Percentiles rank a stretch among this genome's conserved stretches.
Conservation (phyloP, 257 asterid genomes). For the Plantago elongata region DNA sequence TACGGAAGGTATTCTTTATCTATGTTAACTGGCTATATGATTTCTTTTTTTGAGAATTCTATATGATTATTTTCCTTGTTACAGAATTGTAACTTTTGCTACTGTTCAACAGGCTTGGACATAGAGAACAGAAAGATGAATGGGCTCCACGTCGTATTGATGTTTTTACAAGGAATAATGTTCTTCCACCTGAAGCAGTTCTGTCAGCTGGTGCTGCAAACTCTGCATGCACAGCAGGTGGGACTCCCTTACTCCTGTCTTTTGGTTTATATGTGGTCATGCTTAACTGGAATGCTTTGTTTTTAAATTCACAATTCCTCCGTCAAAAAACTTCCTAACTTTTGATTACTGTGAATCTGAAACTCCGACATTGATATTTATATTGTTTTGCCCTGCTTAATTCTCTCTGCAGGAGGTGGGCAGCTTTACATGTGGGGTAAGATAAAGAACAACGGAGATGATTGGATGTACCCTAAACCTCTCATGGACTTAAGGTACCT, state of each 20-base stretch:
- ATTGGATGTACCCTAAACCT: constrained; percentile 99
- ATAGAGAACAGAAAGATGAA: constrained; percentile 94
- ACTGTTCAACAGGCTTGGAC: constrained; percentile 75
- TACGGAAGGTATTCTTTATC: constrained; percentile 69
- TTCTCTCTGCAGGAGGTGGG: constrained; percentile 71
- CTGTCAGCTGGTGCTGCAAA: constrained; percentile 85
- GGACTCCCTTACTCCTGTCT: neutral
- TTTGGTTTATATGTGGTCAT: no score
- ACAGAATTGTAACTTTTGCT: constrained; percentile 20
- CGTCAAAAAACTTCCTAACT: no score
- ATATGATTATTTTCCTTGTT: constrained; percentile 17
- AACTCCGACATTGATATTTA: neutral
- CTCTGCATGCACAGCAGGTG: constrained; percentile 96
- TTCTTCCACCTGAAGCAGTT: constrained; percentile 72
- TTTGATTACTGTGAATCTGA: no score
- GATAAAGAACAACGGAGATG: constrained; percentile 84
- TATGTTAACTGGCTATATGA: no score
- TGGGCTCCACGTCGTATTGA: constrained; percentile 79
- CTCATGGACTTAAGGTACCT: constrained; percentile 85
- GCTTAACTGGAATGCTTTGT: no score
- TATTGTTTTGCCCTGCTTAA: neutral
- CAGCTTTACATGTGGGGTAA: constrained; percentile 99
- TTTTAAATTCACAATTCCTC: no score
- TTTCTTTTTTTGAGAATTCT: constrained; percentile 7
- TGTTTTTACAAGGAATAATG: constrained; percentile 74